These are phyloP conservation scores for Xylaria telfairii DNA, from an alignment of 495 filamentous ascomycete species.

Conservation along the genomic window DNA sequence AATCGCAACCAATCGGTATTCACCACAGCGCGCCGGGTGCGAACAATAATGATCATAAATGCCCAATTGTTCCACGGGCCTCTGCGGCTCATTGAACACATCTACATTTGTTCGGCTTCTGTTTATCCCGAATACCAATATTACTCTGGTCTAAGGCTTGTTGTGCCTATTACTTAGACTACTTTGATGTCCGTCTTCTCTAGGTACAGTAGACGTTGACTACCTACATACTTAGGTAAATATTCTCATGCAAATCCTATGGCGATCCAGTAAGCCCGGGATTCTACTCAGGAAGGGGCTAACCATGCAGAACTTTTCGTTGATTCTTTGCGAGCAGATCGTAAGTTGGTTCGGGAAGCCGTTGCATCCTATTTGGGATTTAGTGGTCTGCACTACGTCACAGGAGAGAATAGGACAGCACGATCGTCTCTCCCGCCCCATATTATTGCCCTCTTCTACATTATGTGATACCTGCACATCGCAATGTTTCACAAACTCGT, in stretches of 20 bases:
- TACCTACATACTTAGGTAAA: too few species aligned
- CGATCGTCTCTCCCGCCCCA: constrained; percentile 14
- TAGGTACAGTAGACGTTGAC: constrained; percentile 2
- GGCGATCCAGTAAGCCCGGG: constrained; percentile 11
- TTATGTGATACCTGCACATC: constrained; percentile 15
- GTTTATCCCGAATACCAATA: not conserved
- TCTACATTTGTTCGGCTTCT: not conserved
- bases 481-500: constrained; percentile 9
- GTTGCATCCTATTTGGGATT: not conserved
- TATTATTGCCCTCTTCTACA: not conserved
- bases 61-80: not conserved
- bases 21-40: not conserved
- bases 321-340: not conserved
- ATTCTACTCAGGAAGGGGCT: too few species aligned
- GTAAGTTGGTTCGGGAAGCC: constrained; percentile 4
- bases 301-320: too few species aligned
- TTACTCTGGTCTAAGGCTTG: not conserved
- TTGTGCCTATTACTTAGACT: not conserved
- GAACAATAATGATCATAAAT: not conserved
- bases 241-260: not conserved
- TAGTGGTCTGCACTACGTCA: constrained; percentile 9
- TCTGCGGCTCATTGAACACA: not conserved
- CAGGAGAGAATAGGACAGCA: constrained; percentile 8
- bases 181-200: too few species aligned
- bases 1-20: not conserved